Evolutionary conservation across 108 stramenopile species (phyloP).

Genomic region (Skeletonema potamos): DNA sequence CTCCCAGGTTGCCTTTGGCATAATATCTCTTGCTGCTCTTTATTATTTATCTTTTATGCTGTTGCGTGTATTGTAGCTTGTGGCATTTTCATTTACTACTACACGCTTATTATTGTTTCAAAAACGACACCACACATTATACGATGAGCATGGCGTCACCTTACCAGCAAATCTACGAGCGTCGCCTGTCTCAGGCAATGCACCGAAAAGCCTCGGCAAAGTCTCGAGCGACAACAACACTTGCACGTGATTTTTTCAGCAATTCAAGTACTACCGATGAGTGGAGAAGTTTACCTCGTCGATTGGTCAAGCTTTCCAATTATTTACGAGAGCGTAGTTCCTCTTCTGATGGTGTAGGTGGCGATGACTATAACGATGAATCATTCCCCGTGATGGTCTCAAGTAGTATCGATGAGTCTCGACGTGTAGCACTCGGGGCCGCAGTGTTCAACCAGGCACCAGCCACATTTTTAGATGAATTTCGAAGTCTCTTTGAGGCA

Average conservation of each 20-base stretch:
- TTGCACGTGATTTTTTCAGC: slow-evolving; percentile 18
- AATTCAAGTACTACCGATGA: no score
- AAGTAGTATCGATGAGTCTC: slow-evolving; percentile 42
- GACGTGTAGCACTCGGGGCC: slow-evolving; percentile 57
- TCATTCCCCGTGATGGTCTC: slow-evolving; percentile 1
- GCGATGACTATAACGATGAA: background rate
- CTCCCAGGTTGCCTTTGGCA: no score
- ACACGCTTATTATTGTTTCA: no score
- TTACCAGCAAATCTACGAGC: slow-evolving; percentile 3
- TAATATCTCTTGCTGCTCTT: no score
- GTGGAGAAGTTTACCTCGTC: slow-evolving; percentile 47
- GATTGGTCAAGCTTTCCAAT: slow-evolving; percentile 17
- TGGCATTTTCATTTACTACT: no score
- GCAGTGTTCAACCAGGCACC: slow-evolving; percentile 58
- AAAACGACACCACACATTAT: no score
- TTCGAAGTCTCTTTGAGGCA: slow-evolving; percentile 48
- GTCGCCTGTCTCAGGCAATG: slow-evolving; percentile 3
- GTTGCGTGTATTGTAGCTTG: no score
- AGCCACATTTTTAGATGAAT: slow-evolving; percentile 35
- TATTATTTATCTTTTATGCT: no score
- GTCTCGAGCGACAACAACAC: slow-evolving; percentile 2
- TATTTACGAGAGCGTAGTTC: slow-evolving; percentile 13
- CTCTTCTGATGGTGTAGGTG: background rate
- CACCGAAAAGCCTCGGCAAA: slow-evolving; percentile 3
- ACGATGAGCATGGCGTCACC: background rate